A percentile compares a stretch with the other conserved stretches of the same genome.
These are phyloP conservation scores for Colletotrichum australisinense DNA, from an alignment of 2,329 filamentous ascomycete genomes.

Conservation along the genomic window DNA sequence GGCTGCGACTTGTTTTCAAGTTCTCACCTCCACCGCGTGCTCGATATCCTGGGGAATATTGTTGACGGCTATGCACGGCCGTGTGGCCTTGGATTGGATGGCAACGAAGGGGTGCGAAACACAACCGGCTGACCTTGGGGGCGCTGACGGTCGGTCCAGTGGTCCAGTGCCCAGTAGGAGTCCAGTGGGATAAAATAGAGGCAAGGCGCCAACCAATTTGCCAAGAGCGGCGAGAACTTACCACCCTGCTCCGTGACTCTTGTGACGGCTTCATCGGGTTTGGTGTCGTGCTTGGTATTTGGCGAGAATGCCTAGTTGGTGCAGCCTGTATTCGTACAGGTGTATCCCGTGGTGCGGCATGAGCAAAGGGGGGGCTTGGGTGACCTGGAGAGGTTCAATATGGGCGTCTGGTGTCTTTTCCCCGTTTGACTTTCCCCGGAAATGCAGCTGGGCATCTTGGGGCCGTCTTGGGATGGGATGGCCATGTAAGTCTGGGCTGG, in stretches of 20 bases:
- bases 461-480: background rate
- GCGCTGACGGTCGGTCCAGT: background rate
- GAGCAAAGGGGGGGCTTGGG: background rate
- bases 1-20: background rate
- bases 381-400: background rate
- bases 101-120: constrained; percentile 3
- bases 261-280: constrained; percentile 12
- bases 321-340: background rate
- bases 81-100: background rate
- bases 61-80: background rate
- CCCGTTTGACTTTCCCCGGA: background rate
- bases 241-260: constrained; percentile 25
- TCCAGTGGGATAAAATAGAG: constrained; percentile 15
- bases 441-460: background rate
- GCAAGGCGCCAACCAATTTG: constrained; percentile 17
- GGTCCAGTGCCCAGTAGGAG: constrained; percentile 3
- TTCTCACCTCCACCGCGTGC: constrained; percentile 3
- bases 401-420: background rate
- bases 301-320: background rate
- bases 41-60: background rate
- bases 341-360: background rate
- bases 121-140: background rate
- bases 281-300: constrained; percentile 19
- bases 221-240: constrained; percentile 27
- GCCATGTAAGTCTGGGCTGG: background rate